Base-by-base conservation (phyloP, 1,284 basidiomycete genomes). In the Anthracocystis setariae region DNA sequence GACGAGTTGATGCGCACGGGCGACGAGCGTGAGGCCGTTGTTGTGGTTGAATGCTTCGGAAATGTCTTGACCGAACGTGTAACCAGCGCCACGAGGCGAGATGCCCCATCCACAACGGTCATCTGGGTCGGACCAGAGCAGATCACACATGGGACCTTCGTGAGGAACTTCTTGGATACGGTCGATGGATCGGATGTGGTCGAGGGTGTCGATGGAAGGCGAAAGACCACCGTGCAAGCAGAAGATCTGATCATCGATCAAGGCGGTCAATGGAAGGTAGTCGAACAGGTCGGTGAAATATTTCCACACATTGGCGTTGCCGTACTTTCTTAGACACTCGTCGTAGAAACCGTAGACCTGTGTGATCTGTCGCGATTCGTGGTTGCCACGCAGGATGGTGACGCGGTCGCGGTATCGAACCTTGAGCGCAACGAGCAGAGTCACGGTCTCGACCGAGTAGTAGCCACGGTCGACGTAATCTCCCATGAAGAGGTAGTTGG, bases 401-500 rank as follows among this genome's bases (percentile, higher is more conserved):
- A 98, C 93, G 53, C 96, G 91, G 85, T 98, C 95, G 71, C 93
- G 92, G 86, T 98, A 98, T 79, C 96, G 91, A 67, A 99, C 88
- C 86, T 99, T 99, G 84, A 98, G 88, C 17, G 95, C 93, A 53
- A 99, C 94, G 54, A 99, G 90, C n/a, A 98, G 87, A 18, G 94
- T 97, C 76, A 99, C 94, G 1, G 95, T 98, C 86, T 99, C 95
- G 53, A 99, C 96, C 17, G 93, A 97, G 87, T 98, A 98, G 87
- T 98, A 98, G 25, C 95, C 95, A 82, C 96, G 90, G 87, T 98
- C 96, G 77, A 98, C 96, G 82, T 98, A 98, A 87, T 99, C 95
- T 44, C 96, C 96, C 96, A 99, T 99, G 87, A 99, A 99, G 77
- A 99, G 91, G 85, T 99, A 99, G 86, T 98, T 99, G 70, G 96